Percentiles rank a stretch among this genome's conserved stretches.
Evolutionary conservation across 441 rosid genomes (phyloP).

Genomic region (Isatis lusitanica): DNA sequence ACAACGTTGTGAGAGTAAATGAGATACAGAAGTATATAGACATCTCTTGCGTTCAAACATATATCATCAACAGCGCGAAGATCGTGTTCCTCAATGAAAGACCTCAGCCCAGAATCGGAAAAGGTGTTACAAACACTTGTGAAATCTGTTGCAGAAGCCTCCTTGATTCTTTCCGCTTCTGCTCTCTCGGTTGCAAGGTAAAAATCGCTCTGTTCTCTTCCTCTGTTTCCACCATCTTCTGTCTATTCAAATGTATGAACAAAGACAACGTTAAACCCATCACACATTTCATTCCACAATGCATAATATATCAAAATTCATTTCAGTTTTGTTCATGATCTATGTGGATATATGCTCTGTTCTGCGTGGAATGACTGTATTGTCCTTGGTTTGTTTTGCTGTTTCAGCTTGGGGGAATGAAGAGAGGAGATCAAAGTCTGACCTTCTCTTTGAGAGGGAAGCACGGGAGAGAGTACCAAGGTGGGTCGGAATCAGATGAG

Average conservation of each 20-base stretch:
- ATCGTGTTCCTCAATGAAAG: slow-evolving; percentile 77
- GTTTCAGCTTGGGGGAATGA: slow-evolving; percentile 69
- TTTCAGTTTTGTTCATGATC: slow-evolving; percentile 5
- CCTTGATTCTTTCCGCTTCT: slow-evolving; percentile 86
- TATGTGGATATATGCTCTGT: slow-evolving; percentile 4
- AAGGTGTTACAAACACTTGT: slow-evolving; percentile 89
- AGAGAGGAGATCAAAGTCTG: slow-evolving; percentile 58
- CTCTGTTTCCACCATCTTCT: background rate
- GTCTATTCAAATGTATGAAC: background rate
- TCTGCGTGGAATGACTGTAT: slow-evolving; percentile 30
- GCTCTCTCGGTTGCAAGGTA: slow-evolving; percentile 95
- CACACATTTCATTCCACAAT: background rate
- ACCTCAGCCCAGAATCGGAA: slow-evolving; percentile 88
- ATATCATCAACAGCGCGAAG: slow-evolving; percentile 85
- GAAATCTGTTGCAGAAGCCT: slow-evolving; percentile 79
- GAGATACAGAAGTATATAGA: slow-evolving; percentile 81
- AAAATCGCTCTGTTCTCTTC: background rate
- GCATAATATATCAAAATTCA: background rate
- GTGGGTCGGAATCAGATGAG: slow-evolving; percentile 67
- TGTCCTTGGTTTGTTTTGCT: slow-evolving; percentile 7
- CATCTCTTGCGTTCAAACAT: slow-evolving; percentile 76
- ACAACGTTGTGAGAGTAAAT: slow-evolving; percentile 79
- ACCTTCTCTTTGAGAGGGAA: slow-evolving; percentile 55
- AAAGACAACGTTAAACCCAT: background rate
- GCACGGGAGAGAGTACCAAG: slow-evolving; percentile 46